Evolutionary conservation across 2,329 filamentous ascomycete genomes (phyloP).

Genomic region (Cyphellophora attinorum): DNA sequence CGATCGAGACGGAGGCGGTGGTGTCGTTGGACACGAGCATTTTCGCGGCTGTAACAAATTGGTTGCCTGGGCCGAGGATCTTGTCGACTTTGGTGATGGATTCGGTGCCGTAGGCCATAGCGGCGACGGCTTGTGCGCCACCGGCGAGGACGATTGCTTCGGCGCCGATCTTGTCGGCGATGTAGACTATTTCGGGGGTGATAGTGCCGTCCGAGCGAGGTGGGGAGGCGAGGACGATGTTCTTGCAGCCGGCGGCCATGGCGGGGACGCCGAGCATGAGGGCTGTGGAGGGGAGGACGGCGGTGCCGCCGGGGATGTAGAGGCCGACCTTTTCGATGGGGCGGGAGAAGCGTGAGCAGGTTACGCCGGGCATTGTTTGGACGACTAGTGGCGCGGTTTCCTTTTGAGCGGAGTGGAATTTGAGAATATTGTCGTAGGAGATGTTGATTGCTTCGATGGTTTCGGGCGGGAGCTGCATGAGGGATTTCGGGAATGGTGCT

Average conservation of each 20-base stretch:
- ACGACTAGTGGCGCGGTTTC: slow-evolving; percentile 73
- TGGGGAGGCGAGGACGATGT: slow-evolving; percentile 86
- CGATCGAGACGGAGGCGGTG: slow-evolving; percentile 86
- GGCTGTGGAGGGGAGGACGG: slow-evolving; percentile 91
- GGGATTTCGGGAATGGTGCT: slow-evolving; percentile 72
- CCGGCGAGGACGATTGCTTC: slow-evolving; percentile 93
- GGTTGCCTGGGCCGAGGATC: slow-evolving; percentile 93
- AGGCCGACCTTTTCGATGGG: slow-evolving; percentile 94
- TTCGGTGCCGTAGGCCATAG: slow-evolving; percentile 95
- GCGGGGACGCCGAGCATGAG: slow-evolving; percentile 97
- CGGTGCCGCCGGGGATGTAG: slow-evolving; percentile 92
- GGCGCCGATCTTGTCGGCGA: slow-evolving; percentile 91
- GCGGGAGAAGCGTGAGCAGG: slow-evolving; percentile 85
- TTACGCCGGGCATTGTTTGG: slow-evolving; percentile 95
- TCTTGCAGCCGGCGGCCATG: slow-evolving; percentile 93
- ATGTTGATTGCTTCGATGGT: slow-evolving; percentile 87
- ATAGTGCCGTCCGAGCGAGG: slow-evolving; percentile 81
- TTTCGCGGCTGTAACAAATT: slow-evolving; percentile 97
- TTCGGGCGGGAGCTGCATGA: slow-evolving; percentile 79
- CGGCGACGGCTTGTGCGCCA: slow-evolving; percentile 89
- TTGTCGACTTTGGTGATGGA: slow-evolving; percentile 95
- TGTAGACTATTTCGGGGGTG: slow-evolving; percentile 94
- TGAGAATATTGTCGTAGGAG: slow-evolving; percentile 87
- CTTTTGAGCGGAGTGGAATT: slow-evolving; percentile 86
- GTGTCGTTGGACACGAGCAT: slow-evolving; percentile 98